Conservation (phyloP, 2,329 filamentous ascomycete genomes). For the Penicillium oxalicum region DNA sequence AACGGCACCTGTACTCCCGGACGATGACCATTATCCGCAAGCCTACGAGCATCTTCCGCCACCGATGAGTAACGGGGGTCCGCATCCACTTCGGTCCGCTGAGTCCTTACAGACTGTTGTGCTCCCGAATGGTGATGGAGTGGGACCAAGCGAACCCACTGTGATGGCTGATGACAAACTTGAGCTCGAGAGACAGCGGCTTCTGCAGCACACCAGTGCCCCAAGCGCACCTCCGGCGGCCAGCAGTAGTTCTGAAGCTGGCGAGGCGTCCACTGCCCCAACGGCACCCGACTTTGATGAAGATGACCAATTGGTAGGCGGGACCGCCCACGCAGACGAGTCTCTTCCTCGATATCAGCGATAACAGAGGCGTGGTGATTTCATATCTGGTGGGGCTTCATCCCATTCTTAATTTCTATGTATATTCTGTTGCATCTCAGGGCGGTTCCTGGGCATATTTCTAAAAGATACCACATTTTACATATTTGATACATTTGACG, state of each 20-base stretch:
- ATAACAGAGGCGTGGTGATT: conserved; percentile 17
- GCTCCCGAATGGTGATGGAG: conserved; percentile 30
- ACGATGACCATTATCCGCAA: conserved; percentile 51
- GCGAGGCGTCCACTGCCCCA: conserved; percentile 42
- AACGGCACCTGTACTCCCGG: conserved; percentile 40
- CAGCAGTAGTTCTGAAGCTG: conserved; percentile 8
- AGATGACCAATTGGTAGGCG: conserved; percentile 43
- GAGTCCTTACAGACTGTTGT: conserved; percentile 30
- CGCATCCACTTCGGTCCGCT: conserved; percentile 23
- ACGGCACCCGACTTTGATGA: conserved; percentile 52
- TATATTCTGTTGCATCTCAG: conserved; percentile 10
- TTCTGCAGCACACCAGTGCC: conserved; percentile 60
- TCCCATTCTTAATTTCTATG: background rate
- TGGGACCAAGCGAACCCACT: conserved; percentile 37
- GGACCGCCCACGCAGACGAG: conserved; percentile 34
- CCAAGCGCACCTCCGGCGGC: conserved; percentile 38
- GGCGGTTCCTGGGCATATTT: conserved; percentile 19
- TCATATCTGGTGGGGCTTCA: background rate
- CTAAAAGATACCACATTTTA: conserved; percentile 31
- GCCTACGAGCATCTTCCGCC: conserved; percentile 33
- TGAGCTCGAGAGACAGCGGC: conserved; percentile 62
- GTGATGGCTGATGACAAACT: conserved; percentile 64
- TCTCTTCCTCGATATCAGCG: conserved; percentile 43
- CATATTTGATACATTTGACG: conserved; percentile 15
- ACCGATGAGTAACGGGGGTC: conserved; percentile 14